These are phyloP conservation scores for Globisporangium cystogenes DNA, from an alignment of 352 stramenopile genomes.

Conservation along the genomic window DNA sequence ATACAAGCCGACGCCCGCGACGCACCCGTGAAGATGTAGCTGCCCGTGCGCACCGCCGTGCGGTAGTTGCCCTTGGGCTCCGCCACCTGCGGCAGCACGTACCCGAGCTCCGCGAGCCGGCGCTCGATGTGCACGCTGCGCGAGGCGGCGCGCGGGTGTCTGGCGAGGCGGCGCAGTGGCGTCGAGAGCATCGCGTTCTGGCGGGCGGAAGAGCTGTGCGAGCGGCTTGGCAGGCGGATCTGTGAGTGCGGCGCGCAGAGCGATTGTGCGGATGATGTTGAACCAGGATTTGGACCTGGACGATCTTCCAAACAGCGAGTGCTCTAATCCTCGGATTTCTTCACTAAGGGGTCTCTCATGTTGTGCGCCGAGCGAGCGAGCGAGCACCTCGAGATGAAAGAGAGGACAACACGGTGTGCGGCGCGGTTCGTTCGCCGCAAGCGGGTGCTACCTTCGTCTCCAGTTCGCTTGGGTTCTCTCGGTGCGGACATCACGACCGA, in stretches of 20 bases:
- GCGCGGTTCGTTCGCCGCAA: no score
- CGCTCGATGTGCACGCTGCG: conserved; percentile 72
- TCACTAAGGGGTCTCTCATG: no score
- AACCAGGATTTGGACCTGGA: no score
- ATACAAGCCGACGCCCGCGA: conserved; percentile 77
- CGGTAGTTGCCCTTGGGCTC: conserved; percentile 74
- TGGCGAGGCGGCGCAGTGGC: conserved; percentile 18
- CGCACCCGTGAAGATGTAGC: conserved; percentile 68
- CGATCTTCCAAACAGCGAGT: neutral
- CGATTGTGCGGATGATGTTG: no score
- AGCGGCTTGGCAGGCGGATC: neutral
- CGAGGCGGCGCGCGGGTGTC: conserved; percentile 13
- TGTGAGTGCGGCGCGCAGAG: neutral
- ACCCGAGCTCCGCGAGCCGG: conserved; percentile 63
- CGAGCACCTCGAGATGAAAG: no score
- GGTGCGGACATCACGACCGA: no score
- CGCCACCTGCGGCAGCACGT: conserved; percentile 53
- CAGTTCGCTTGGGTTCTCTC: no score
- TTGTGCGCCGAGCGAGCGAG: no score
- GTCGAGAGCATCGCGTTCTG: conserved; percentile 19
- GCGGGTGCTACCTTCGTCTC: no score
- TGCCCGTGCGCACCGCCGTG: conserved; percentile 48
- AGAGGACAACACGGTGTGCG: no score
- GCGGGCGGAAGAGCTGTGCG: no score
- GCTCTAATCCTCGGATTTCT: neutral